A percentile compares a stretch with the other conserved stretches of the same genome.
phyloP scores from a whole-genome alignment of 2,329 filamentous ascomycete genomes.

The Venturia aucupariae region DNA sequence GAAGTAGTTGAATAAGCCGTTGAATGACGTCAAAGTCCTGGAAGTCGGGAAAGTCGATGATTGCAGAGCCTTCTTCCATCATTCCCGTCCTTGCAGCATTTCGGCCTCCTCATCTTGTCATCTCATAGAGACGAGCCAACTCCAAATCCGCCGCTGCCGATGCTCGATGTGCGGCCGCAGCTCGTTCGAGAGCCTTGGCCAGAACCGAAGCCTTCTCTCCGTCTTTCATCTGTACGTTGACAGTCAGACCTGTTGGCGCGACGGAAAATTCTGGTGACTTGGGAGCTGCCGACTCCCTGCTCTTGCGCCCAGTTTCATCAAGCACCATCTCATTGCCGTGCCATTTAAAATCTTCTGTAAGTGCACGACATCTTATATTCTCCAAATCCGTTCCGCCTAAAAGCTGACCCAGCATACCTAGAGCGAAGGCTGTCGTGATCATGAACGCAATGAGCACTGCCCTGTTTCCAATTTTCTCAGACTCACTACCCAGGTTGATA shows the following conservation, averaged over 20 bases:
- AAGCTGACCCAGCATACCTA: constrained; percentile 4
- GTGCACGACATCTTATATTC: not conserved
- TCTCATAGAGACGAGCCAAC: not conserved
- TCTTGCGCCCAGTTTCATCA: not conserved
- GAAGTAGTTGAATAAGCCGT: no score
- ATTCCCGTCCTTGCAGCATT: not conserved
- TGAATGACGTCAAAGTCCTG: no score
- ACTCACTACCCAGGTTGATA: not conserved
- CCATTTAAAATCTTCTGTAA: not conserved
- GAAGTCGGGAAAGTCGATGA: no score
- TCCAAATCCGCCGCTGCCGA: not conserved
- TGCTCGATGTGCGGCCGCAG: not conserved
- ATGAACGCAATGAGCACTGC: constrained; percentile 2
- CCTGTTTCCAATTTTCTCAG: not conserved
- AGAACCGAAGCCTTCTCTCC: not conserved
- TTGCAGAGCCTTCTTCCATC: no score
- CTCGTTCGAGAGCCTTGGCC: not conserved
- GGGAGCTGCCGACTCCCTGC: not conserved
- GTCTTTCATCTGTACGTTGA: not conserved
- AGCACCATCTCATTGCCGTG: not conserved
- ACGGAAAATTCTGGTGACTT: not conserved
- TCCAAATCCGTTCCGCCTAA: constrained; percentile 1
- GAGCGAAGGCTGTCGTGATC: not conserved
- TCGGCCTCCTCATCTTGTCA: not conserved
- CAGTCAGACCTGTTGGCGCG: not conserved